These are phyloP conservation scores for Krasilnikovozyma curviuscula DNA, from an alignment of 768 basidiomycete genomes.

Conservation along the genomic window DNA sequence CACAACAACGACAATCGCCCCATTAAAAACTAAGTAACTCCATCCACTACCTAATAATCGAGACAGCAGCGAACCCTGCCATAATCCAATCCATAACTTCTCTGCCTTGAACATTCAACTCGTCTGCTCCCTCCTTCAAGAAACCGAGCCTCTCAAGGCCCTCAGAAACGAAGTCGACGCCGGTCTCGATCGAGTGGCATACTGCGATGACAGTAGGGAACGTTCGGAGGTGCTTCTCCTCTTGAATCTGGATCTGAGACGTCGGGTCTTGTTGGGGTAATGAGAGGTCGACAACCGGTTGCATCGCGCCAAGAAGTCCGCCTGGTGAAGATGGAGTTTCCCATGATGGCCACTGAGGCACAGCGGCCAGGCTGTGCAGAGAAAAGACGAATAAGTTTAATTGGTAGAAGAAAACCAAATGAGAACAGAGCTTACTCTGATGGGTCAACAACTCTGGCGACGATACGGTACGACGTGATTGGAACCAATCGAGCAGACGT, in stretches of 20 bases:
- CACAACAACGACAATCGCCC: too few species aligned
- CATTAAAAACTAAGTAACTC: too few species aligned
- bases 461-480: slow-evolving; percentile 11
- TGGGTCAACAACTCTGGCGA: slow-evolving; percentile 11
- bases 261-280: slow-evolving; percentile 8
- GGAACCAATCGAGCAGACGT: not conserved
- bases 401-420: too few species aligned
- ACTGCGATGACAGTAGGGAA: slow-evolving; percentile 12
- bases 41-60: too few species aligned
- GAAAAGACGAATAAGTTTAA: too few species aligned
- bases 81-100: too few species aligned
- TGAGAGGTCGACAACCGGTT: not conserved
- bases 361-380: slow-evolving; percentile 11
- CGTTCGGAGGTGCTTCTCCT: slow-evolving; percentile 2
- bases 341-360: slow-evolving; percentile 14
- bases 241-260: slow-evolving; percentile 7
- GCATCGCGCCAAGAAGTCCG: not conserved
- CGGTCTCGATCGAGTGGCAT: slow-evolving; percentile 1
- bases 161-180: slow-evolving; percentile 10
- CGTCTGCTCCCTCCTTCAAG: not conserved
- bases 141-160: slow-evolving; percentile 11
- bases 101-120: not conserved
- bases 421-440: too few species aligned
- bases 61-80: too few species aligned
- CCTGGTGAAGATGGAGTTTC: slow-evolving; percentile 3